phyloP scores from a whole-genome alignment of 805 yeast genomes.

The Ogataea haglerorum region DNA sequence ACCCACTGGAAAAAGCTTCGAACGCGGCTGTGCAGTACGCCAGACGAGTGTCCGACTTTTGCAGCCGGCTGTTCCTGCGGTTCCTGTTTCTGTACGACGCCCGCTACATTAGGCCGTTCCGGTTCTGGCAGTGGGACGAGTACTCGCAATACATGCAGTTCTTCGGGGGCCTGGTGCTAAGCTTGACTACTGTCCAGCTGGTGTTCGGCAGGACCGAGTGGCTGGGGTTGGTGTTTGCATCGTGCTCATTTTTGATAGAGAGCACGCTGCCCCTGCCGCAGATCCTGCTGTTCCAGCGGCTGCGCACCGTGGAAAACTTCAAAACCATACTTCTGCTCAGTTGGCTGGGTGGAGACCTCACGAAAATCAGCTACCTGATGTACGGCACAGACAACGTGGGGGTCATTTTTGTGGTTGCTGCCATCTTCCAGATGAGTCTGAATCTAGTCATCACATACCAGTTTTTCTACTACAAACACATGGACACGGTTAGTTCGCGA shows the following conservation, averaged over 20 bases:
- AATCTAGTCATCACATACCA: conserved; percentile 73
- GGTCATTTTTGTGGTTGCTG: conserved; percentile 61
- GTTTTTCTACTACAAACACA: conserved; percentile 56
- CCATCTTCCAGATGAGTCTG: conserved; percentile 71
- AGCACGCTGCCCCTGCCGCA: conserved; percentile 75
- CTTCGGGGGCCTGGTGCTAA: conserved; percentile 39
- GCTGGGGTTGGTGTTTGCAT: conserved; percentile 31
- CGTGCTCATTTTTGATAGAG: conserved; percentile 57
- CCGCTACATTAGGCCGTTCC: conserved; percentile 56
- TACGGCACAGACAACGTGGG: conserved; percentile 74
- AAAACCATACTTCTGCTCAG: conserved; percentile 69
- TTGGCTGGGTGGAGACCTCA: conserved; percentile 87
- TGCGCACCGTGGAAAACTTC: conserved; percentile 74
- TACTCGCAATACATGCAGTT: conserved; percentile 37
- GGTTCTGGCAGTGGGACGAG: conserved; percentile 81
- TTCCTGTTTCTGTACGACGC: conserved; percentile 66
- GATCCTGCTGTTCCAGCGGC: conserved; percentile 61
- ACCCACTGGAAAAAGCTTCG: not conserved
- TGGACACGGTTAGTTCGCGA: conserved; percentile 14
- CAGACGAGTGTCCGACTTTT: not conserved
- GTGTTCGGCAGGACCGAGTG: conserved; percentile 24
- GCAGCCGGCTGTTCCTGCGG: conserved; percentile 31
- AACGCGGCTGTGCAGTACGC: not conserved
- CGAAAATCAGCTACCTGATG: conserved; percentile 70
- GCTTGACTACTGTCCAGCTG: conserved; percentile 21